These are phyloP conservation scores for Aspergillus panamensis DNA, from an alignment of 495 filamentous ascomycete species.

Conservation along the genomic window DNA sequence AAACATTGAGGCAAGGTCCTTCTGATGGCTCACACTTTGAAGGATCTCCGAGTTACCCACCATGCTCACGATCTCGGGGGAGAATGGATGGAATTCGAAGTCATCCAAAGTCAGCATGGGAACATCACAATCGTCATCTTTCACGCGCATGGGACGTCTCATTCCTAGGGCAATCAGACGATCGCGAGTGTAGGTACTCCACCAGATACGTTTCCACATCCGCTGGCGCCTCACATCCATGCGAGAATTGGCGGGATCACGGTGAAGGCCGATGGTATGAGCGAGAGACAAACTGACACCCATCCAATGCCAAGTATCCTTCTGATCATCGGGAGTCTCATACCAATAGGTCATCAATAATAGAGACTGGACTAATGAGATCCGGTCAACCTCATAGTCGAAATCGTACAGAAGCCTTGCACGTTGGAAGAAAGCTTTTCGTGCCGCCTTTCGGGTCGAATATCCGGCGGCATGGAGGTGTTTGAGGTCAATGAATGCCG, in stretches of 20 bases:
- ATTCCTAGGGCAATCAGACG: slow-evolving; percentile 84
- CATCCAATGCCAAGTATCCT: slow-evolving; percentile 93
- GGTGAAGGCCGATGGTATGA: slow-evolving; percentile 79
- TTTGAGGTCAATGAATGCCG: slow-evolving; percentile 71
- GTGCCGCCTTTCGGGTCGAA: slow-evolving; percentile 63
- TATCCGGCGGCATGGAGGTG: slow-evolving; percentile 68
- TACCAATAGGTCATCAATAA: slow-evolving; percentile 91
- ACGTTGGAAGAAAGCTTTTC: slow-evolving; percentile 76
- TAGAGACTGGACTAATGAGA: slow-evolving; percentile 77
- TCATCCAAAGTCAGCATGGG: slow-evolving; percentile 80
- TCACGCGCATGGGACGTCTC: slow-evolving; percentile 83
- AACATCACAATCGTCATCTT: slow-evolving; percentile 85
- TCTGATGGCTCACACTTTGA: slow-evolving; percentile 61
- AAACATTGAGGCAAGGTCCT: slow-evolving; percentile 76
- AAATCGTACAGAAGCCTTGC: slow-evolving; percentile 78
- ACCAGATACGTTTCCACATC: slow-evolving; percentile 91
- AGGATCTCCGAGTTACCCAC: slow-evolving; percentile 62
- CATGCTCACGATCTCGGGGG: slow-evolving; percentile 62
- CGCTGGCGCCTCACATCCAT: slow-evolving; percentile 68
- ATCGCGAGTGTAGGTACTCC: slow-evolving; percentile 90
- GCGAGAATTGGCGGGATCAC: slow-evolving; percentile 69
- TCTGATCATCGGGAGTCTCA: slow-evolving; percentile 83
- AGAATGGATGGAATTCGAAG: slow-evolving; percentile 70
- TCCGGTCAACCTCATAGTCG: slow-evolving; percentile 78
- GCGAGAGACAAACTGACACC: slow-evolving; percentile 78